Base-by-base conservation (phyloP, 2,329 filamentous ascomycete species). In the Mycogone perniciosa region DNA sequence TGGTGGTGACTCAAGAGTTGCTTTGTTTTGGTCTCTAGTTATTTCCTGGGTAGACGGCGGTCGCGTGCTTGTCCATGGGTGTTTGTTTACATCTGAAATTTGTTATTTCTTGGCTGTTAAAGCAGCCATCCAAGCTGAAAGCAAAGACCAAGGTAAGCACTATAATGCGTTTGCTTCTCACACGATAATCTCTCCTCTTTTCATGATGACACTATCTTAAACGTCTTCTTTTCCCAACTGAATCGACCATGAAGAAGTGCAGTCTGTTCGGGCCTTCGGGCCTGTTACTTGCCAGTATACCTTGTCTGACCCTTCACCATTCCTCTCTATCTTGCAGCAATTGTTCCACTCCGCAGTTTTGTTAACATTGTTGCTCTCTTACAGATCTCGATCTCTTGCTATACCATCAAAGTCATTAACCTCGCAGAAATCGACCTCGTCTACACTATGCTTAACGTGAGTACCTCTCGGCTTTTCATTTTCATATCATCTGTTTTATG, bases 221-320 rank as follows among this genome's bases (percentile, higher is more conserved):
- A 76, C 75, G 76, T 86, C 86, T 90, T 90, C 86, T 89, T 90
- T 89, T 87, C 85, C 85, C 80, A 84, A 77, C 85, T 74, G 85
- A 91, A 79, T 89, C 87, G 87, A 82, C 85, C 84, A 85, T 91
- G 87, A 89, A 82, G 84, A 88, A 84, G 52, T 66, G 74, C 67
- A 74, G 76, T 79, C 79, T 85, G 74, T 79, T 75, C 81, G 84
- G 84, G 82, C 75, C 72, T 72, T 71, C 72, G 69, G 78, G 33
- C 82, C 84, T 88, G 87, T 85, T 90, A 90, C 87, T 90, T 88
- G 87, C 87, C 87, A 91, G 87, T 90, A 90, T 85, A 76, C 71
- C 74, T 79, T 83, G 83, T 88, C 86, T 89, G 86, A 89, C 62
- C 53, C 27, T 38, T 35, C 31, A 11, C 38, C 49, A 56, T 60